phyloP scores from a whole-genome alignment of 768 basidiomycete species.

The Suillus fuscotomentosus region DNA sequence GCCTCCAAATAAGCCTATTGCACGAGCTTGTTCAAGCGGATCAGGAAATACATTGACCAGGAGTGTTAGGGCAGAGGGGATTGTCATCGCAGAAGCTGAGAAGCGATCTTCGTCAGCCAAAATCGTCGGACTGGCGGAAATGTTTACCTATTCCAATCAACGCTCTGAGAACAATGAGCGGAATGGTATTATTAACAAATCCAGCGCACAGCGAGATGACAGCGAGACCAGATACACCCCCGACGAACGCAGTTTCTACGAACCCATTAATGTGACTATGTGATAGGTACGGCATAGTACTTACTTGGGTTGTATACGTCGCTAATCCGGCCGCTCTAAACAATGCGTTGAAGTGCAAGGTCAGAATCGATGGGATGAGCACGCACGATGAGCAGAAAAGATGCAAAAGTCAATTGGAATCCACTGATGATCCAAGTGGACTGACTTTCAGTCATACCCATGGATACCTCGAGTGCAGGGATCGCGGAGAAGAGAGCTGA shows the following conservation, averaged over 20 bases:
- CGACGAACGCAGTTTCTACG: slow-evolving; percentile 41
- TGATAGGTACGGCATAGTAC: neutral
- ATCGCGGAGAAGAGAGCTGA: slow-evolving; percentile 39
- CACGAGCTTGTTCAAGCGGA: slow-evolving; percentile 44
- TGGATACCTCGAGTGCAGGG: slow-evolving; percentile 28
- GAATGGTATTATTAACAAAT: slow-evolving; percentile 45
- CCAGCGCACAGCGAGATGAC: slow-evolving; percentile 44
- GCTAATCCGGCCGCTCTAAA: slow-evolving; percentile 37
- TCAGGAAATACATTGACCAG: slow-evolving; percentile 51
- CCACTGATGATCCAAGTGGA: slow-evolving; percentile 42
- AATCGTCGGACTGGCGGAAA: neutral
- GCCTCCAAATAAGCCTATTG: slow-evolving; percentile 46
- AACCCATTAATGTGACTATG: neutral
- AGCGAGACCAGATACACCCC: slow-evolving; percentile 40
- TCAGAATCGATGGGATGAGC: slow-evolving; percentile 7
- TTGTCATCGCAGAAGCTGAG: slow-evolving; percentile 46
- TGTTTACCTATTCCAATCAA: slow-evolving; percentile 45
- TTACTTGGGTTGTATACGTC: slow-evolving; percentile 43
- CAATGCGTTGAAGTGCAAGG: neutral
- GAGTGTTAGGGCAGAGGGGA: slow-evolving; percentile 49
- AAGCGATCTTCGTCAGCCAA: slow-evolving; percentile 3
- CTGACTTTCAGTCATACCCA: slow-evolving; percentile 21
- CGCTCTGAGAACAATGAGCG: slow-evolving; percentile 49
- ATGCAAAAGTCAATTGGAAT: slow-evolving; percentile 41
- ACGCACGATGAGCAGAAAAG: slow-evolving; percentile 36